These are phyloP conservation scores for Sparassis latifolia DNA, from an alignment of 1,284 basidiomycete species.

Conservation along the genomic window DNA sequence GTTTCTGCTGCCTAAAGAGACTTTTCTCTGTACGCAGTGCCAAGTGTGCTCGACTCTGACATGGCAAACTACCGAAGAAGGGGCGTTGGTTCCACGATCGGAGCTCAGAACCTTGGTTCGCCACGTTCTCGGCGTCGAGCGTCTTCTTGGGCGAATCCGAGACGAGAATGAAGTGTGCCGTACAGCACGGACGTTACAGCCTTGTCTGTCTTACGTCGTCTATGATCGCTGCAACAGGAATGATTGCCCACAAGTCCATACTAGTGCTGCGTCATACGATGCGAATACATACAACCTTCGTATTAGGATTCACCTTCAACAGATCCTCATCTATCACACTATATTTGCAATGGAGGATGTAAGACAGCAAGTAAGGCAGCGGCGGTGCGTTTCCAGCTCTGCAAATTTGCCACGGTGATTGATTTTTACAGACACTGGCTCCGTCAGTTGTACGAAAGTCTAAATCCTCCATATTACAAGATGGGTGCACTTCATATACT, in stretches of 20 bases:
- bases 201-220: slow-evolving; percentile 33
- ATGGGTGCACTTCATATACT: slow-evolving; percentile 25
- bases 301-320: slow-evolving; percentile 39
- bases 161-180: slow-evolving; percentile 31
- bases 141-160: slow-evolving; percentile 26
- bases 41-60: slow-evolving; percentile 2
- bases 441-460: slow-evolving; percentile 14
- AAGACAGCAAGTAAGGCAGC: slow-evolving; percentile 8
- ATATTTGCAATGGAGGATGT: slow-evolving; percentile 20
- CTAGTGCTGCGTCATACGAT: slow-evolving; percentile 19
- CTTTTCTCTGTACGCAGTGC: slow-evolving; percentile 14
- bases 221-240: slow-evolving; percentile 29
- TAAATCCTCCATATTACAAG: slow-evolving; percentile 16
- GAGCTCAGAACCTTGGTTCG: slow-evolving; percentile 15
- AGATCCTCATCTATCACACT: slow-evolving; percentile 38
- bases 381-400: slow-evolving; percentile 13
- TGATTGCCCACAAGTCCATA: slow-evolving; percentile 35
- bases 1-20: slow-evolving; percentile 20
- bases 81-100: slow-evolving; percentile 6
- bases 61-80: slow-evolving; percentile 5
- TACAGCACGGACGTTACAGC: slow-evolving; percentile 27
- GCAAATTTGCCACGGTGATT: no score
- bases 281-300: slow-evolving; percentile 31
- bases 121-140: slow-evolving; percentile 15
- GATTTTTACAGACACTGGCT: slow-evolving; percentile 16